Conservation (phyloP, 2,329 filamentous ascomycete genomes). For the Clonostachys byssicola region DNA sequence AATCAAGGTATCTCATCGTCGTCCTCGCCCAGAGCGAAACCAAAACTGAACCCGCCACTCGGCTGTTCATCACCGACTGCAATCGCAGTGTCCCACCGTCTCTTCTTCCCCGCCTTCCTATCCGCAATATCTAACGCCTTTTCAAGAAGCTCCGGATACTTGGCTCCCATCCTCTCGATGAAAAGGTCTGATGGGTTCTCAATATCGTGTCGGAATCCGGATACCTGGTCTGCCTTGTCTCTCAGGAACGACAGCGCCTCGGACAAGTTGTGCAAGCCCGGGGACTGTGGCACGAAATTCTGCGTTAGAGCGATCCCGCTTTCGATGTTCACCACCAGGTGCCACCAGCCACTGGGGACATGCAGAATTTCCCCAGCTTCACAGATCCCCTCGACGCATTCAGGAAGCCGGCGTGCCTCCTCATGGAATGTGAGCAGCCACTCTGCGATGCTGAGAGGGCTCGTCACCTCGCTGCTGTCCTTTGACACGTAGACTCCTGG, state of each 20-base stretch:
- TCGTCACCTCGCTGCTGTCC: slow-evolving; percentile 90
- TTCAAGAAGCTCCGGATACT: slow-evolving; percentile 63
- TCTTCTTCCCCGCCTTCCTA: slow-evolving; percentile 62
- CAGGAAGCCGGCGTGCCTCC: slow-evolving; percentile 70
- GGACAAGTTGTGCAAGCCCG: slow-evolving; percentile 51
- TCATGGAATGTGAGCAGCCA: slow-evolving; percentile 89
- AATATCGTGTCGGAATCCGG: slow-evolving; percentile 73
- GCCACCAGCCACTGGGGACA: slow-evolving; percentile 95
- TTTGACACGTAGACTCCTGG: slow-evolving; percentile 87
- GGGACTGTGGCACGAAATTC: slow-evolving; percentile 79
- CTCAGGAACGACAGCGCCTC: slow-evolving; percentile 77
- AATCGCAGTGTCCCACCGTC: slow-evolving; percentile 82
- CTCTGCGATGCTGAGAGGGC: slow-evolving; percentile 92
- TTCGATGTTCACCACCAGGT: slow-evolving; percentile 87
- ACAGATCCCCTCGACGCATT: slow-evolving; percentile 85
- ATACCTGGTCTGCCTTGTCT: slow-evolving; percentile 81
- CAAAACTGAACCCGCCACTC: slow-evolving; percentile 46
- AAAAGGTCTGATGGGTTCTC: slow-evolving; percentile 73
- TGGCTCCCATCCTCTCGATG: slow-evolving; percentile 57
- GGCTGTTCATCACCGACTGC: slow-evolving; percentile 25
- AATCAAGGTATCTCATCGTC: slow-evolving; percentile 22
- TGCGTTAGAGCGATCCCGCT: slow-evolving; percentile 86
- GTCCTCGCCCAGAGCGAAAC: slow-evolving; percentile 44
- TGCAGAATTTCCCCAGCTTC: slow-evolving; percentile 80
- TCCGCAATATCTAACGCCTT: slow-evolving; percentile 62